These are phyloP conservation scores for Cruciata laevipes DNA, from an alignment of 257 asterid genomes.

Conservation along the genomic window DNA sequence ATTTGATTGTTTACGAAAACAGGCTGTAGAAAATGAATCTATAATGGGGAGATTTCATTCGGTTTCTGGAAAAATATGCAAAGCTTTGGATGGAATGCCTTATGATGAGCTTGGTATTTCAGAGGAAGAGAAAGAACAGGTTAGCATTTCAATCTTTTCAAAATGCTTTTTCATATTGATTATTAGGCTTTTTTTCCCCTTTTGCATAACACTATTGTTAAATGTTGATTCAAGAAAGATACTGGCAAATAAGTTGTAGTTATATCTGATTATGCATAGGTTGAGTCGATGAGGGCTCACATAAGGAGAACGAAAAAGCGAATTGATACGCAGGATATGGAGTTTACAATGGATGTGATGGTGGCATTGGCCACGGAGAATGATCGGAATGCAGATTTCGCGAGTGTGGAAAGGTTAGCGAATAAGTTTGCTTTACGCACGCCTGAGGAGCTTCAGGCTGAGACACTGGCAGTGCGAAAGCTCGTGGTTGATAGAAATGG, in stretches of 20 bases:
- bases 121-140: constrained; percentile 73
- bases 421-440: constrained; percentile 56
- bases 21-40: constrained; percentile 71
- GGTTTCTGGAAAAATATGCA: constrained; percentile 53
- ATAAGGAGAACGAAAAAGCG: constrained; percentile 55
- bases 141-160: constrained; percentile 5
- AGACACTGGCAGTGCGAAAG: constrained; percentile 45
- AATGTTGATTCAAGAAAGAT: background rate
- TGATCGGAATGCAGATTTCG: constrained; percentile 64
- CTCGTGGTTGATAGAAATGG: constrained; percentile 43
- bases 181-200: too few species aligned
- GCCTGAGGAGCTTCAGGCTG: constrained; percentile 48
- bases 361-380: constrained; percentile 49
- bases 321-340: constrained; percentile 81
- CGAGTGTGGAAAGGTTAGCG: constrained; percentile 72
- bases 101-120: constrained; percentile 70
- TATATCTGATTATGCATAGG: constrained; percentile 28
- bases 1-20: too few species aligned
- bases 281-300: constrained; percentile 51
- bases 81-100: constrained; percentile 72
- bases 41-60: constrained; percentile 53
- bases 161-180: background rate
- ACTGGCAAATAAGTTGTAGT: background rate
- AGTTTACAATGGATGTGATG: constrained; percentile 85
- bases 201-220: background rate